Evolutionary conservation across 2,329 filamentous ascomycete species (phyloP).

Genomic region (Eutypella sp.): DNA sequence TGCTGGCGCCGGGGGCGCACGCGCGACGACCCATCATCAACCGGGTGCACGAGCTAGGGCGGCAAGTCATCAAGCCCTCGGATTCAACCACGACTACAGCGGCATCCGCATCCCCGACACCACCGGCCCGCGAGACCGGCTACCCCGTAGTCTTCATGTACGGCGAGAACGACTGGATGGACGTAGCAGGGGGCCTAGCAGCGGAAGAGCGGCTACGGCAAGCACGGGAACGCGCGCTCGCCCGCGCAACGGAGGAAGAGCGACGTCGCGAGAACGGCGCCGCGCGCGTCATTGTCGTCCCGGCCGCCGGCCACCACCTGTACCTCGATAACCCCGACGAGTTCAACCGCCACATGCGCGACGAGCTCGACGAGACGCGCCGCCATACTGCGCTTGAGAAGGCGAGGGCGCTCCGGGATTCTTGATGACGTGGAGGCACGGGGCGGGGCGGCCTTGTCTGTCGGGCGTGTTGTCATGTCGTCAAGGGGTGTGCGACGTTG

Average conservation of each 20-base stretch:
- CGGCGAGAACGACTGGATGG: constrained; percentile 99
- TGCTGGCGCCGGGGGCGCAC: constrained; percentile 89
- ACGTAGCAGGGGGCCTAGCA: constrained; percentile 77
- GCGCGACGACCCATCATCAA: constrained; percentile 83
- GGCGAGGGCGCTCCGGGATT: too few species aligned
- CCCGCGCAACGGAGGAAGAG: constrained; percentile 62
- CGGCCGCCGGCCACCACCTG: constrained; percentile 53
- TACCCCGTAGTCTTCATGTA: constrained; percentile 91
- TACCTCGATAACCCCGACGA: constrained; percentile 56
- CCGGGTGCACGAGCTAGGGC: constrained; percentile 78
- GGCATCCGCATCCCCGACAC: constrained; percentile 7
- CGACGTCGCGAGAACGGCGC: constrained; percentile 68
- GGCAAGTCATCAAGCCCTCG: constrained; percentile 50
- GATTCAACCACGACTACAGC: too few species aligned
- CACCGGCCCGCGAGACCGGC: constrained; percentile 51
- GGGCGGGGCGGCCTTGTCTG: too few species aligned
- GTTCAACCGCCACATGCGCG: constrained; percentile 49
- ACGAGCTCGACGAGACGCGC: constrained; percentile 50
- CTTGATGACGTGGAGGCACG: too few species aligned
- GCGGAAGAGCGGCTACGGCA: constrained; percentile 74
- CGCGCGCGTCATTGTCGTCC: constrained; percentile 76
- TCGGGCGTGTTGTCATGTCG: too few species aligned
- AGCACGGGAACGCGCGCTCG: constrained; percentile 55
- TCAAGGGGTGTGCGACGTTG: neutral
- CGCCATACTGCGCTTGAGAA: too few species aligned